phyloP scores from a whole-genome alignment of 2,329 filamentous ascomycete species.

The Aspergillus quadricinctus region DNA sequence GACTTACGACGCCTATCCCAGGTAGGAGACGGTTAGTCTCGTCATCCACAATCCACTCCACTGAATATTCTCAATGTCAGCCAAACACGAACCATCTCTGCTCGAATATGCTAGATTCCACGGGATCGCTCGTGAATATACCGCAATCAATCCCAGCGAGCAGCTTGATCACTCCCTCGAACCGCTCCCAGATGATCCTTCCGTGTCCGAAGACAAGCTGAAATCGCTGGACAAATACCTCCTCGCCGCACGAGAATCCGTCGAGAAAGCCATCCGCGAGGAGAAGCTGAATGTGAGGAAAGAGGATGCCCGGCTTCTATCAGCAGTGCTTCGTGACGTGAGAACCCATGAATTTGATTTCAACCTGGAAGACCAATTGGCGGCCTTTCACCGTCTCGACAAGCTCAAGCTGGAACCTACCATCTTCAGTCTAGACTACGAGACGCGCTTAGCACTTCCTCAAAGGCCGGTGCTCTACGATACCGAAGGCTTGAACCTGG shows the following conservation, averaged over 20 bases:
- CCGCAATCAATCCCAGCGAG: constrained; percentile 21
- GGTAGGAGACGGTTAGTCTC: not conserved
- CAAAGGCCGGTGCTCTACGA: constrained; percentile 6
- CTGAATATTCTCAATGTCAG: constrained; percentile 4
- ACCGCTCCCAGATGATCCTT: constrained; percentile 4
- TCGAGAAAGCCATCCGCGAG: constrained; percentile 12
- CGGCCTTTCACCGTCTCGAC: constrained; percentile 16
- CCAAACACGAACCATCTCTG: constrained; percentile 30
- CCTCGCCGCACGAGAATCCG: constrained; percentile 5
- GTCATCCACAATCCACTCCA: not conserved
- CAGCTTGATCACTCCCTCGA: constrained; percentile 12
- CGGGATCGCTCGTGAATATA: constrained; percentile 38
- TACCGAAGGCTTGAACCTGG: not conserved
- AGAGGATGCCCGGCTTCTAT: constrained; percentile 27
- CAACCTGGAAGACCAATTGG: constrained; percentile 18
- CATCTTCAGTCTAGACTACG: constrained; percentile 41
- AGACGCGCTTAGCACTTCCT: constrained; percentile 43
- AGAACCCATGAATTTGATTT: constrained; percentile 7
- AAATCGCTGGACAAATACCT: constrained; percentile 13
- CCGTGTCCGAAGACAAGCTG: constrained; percentile 15
- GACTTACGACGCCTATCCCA: not conserved
- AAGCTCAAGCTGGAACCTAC: constrained; percentile 45
- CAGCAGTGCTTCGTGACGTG: constrained; percentile 22
- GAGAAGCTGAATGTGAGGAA: constrained; percentile 35
- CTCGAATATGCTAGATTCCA: constrained; percentile 48